phyloP scores from a whole-genome alignment of 805 yeast genomes.

The Ogataea siamensis region DNA sequence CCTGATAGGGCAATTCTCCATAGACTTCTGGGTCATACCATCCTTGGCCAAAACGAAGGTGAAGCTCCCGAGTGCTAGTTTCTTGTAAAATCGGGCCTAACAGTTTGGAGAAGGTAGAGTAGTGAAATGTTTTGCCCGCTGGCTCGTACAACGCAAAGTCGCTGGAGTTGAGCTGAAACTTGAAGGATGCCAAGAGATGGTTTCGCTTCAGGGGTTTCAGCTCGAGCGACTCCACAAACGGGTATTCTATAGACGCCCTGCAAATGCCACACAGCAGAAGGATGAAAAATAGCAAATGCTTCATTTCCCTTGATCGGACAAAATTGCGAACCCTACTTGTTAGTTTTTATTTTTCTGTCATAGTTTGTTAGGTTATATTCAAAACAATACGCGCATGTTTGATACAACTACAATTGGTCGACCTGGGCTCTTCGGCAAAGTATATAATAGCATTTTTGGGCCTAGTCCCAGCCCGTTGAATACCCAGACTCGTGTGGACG shows the following conservation, averaged over 20 bases:
- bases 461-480: constrained; percentile 18
- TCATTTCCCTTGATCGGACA: not conserved
- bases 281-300: not conserved
- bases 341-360: not conserved
- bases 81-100: constrained; percentile 71
- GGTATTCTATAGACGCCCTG: constrained; percentile 28
- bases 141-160: constrained; percentile 25
- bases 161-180: constrained; percentile 62
- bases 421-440: constrained; percentile 22
- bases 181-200: constrained; percentile 65
- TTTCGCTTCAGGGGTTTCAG: constrained; percentile 75
- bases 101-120: constrained; percentile 73
- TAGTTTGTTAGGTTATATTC: not conserved
- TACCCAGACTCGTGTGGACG: constrained; percentile 12
- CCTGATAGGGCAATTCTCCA: constrained; percentile 78
- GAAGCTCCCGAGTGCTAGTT: constrained; percentile 71
- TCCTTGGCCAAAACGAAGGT: constrained; percentile 86
- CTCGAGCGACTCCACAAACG: constrained; percentile 59
- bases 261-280: constrained; percentile 4
- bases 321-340: not conserved
- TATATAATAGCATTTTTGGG: constrained; percentile 21
- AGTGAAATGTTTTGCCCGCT: constrained; percentile 39
- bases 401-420: constrained; percentile 11
- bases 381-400: constrained; percentile 8
- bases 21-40: constrained; percentile 90